These are phyloP conservation scores for Chalciporus chontae DNA, from an alignment of 768 basidiomycete species.

Conservation along the genomic window DNA sequence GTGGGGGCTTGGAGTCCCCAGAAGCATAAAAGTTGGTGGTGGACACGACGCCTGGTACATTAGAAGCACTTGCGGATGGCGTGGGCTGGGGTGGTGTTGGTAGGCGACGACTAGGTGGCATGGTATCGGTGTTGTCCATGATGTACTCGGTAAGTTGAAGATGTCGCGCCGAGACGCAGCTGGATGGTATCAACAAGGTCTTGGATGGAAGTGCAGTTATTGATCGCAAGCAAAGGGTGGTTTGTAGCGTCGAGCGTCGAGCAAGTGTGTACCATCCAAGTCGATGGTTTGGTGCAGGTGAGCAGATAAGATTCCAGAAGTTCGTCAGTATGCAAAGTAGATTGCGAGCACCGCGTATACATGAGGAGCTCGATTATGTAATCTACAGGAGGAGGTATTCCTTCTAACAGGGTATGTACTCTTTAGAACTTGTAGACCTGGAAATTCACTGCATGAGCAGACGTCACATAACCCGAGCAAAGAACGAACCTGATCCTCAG, in stretches of 20 bases:
- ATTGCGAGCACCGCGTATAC: slow-evolving; percentile 20
- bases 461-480: neutral
- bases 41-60: slow-evolving; percentile 22
- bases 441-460: slow-evolving; percentile 4
- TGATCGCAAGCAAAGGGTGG: slow-evolving; percentile 4
- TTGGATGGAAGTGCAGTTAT: neutral
- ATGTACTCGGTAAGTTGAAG: neutral
- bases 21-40: slow-evolving; percentile 29
- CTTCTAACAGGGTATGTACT: neutral
- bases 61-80: slow-evolving; percentile 30
- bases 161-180: slow-evolving; percentile 1
- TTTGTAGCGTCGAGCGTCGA: neutral
- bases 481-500: slow-evolving; percentile 69
- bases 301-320: slow-evolving; percentile 10
- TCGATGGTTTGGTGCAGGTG: neutral
- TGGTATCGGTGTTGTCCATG: slow-evolving; percentile 50
- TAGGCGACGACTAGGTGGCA: slow-evolving; percentile 31
- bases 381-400: slow-evolving; percentile 14
- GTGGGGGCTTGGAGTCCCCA: slow-evolving; percentile 30
- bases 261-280: neutral
- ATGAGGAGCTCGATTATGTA: slow-evolving; percentile 24
- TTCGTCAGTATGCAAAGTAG: slow-evolving; percentile 1
- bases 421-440: slow-evolving; percentile 43
- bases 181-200: slow-evolving; percentile 9
- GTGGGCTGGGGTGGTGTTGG: slow-evolving; percentile 45